Percentiles rank a stretch among this genome's conserved stretches.
phyloP scores from a whole-genome alignment of 2,329 filamentous ascomycete species.

The Gremmenia infestans region DNA sequence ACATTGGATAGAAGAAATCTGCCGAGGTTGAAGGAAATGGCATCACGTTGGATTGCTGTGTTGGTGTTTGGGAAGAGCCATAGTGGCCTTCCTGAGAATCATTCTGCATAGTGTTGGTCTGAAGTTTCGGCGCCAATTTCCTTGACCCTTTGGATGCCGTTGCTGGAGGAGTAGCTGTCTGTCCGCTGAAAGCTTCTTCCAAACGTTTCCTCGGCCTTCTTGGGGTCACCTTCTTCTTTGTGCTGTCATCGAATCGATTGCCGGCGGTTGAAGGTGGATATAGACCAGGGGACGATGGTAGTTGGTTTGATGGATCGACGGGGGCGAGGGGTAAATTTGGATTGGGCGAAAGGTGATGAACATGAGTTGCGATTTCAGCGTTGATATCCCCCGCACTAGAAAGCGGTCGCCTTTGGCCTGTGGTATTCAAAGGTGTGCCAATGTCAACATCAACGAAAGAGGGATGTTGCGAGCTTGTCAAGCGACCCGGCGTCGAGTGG shows the following conservation, averaged over 20 bases:
- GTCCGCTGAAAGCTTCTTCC: constrained; percentile 33
- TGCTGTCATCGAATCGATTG: constrained; percentile 25
- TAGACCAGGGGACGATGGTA: constrained; percentile 53
- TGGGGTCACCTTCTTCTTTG: constrained; percentile 35
- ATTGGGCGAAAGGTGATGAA: constrained; percentile 53
- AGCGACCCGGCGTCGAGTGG: constrained; percentile 57
- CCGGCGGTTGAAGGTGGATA: constrained; percentile 13
- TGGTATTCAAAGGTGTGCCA: constrained; percentile 16
- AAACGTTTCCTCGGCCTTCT: constrained; percentile 34
- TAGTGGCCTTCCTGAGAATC: constrained; percentile 25
- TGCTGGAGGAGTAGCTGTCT: constrained; percentile 57
- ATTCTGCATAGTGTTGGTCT: constrained; percentile 28
- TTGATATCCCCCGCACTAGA: constrained; percentile 44
- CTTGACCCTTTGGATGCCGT: constrained; percentile 51
- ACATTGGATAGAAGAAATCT: constrained; percentile 59
- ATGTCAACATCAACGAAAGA: constrained; percentile 26
- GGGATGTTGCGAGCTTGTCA: constrained; percentile 32
- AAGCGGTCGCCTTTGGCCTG: constrained; percentile 43
- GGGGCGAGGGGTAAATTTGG: constrained; percentile 51
- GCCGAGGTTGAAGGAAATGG: constrained; percentile 44
- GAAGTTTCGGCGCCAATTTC: constrained; percentile 44
- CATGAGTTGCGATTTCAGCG: constrained; percentile 54
- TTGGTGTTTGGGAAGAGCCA: constrained; percentile 24
- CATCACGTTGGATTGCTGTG: constrained; percentile 44
- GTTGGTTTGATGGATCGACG: constrained; percentile 52